Conservation (phyloP, 2,329 filamentous ascomycete species). For the Fusarium redolens region DNA sequence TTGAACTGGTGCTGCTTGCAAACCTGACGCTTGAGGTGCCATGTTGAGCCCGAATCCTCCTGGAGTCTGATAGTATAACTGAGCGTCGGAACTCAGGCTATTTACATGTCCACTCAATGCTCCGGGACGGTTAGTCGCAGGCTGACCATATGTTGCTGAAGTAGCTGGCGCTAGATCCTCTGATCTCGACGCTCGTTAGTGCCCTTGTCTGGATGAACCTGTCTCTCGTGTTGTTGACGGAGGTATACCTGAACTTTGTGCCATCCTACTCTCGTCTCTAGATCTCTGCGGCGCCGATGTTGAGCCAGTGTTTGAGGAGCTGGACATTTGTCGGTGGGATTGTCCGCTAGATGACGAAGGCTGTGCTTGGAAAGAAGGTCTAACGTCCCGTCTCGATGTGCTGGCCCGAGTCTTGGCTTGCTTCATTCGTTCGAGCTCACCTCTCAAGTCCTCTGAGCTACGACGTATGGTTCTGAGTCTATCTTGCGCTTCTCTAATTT, state of each 20-base stretch:
- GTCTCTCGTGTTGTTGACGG: neutral
- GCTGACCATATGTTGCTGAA: neutral
- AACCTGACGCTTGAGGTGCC: neutral
- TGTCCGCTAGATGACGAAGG: neutral
- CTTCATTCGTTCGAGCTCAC: neutral
- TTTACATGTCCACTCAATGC: neutral
- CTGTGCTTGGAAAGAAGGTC: neutral
- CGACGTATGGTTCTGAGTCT: neutral
- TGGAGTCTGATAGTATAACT: neutral
- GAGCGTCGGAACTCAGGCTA: no score
- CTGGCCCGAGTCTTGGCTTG: neutral
- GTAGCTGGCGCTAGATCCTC: neutral
- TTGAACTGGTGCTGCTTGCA: neutral
- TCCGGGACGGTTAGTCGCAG: neutral
- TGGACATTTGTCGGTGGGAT: neutral
- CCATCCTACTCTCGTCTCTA: neutral
- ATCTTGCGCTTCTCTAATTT: neutral
- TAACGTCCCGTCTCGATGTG: neutral
- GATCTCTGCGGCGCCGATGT: neutral
- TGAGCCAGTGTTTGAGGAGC: neutral
- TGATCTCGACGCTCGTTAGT: neutral
- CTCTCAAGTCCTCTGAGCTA: neutral
- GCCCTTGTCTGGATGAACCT: neutral
- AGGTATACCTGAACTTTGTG: no score
- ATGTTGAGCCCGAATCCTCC: accelerated